Conservation (phyloP, 305 asterid genomes). For the Fraxinus baroniana region DNA sequence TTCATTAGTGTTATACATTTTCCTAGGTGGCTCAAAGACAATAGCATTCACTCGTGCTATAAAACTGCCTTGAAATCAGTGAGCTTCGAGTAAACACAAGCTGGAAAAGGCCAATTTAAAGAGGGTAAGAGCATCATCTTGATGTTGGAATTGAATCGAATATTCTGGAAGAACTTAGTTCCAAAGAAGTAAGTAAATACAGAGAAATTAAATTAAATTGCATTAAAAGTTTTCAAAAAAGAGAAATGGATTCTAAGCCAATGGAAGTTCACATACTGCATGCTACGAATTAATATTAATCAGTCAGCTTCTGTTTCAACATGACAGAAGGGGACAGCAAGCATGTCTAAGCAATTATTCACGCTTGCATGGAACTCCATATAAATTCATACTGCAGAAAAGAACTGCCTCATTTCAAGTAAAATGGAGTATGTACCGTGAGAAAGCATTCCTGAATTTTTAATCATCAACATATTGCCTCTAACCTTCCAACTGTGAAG, state of each 20-base stretch:
- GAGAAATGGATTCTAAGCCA: not conserved
- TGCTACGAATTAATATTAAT: not conserved
- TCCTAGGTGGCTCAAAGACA: not conserved
- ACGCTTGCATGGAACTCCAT: not conserved
- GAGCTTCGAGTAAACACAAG: not conserved
- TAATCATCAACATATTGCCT: not conserved
- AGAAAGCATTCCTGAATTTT: conserved; percentile 1
- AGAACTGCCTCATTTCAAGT: not conserved
- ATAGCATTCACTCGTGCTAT: not conserved
- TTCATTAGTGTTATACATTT: not conserved
- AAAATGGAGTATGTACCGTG: not conserved
- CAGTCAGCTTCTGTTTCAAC: not conserved
- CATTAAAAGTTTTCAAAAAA: not conserved
- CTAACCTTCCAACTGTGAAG: conserved; percentile 1
- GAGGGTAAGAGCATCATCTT: not conserved
- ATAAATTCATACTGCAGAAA: not conserved
- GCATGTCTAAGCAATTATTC: not conserved
- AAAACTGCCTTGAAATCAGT: not conserved
- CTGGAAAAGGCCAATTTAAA: not conserved
- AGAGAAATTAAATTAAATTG: not conserved
- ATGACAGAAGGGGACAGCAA: not conserved
- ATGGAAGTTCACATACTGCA: not conserved
- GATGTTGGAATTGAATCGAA: not conserved
- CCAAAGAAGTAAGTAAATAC: not conserved
- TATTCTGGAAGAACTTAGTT: not conserved